Percentiles rank a stretch among this genome's conserved stretches.
phyloP scores from a whole-genome alignment of 805 yeast species.

The Kodamaea laetipori region DNA sequence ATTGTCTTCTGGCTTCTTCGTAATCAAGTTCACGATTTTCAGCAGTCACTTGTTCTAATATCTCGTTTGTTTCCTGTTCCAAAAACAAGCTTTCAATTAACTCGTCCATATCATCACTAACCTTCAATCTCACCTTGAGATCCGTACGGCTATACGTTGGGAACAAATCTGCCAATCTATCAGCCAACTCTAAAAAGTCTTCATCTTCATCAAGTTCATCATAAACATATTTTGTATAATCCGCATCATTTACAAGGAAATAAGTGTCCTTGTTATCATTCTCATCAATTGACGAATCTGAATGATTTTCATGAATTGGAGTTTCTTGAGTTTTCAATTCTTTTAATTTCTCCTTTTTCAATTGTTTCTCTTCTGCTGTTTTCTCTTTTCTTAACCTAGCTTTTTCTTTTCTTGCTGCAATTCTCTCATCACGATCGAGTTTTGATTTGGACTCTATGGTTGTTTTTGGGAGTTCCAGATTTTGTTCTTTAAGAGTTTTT shows the following conservation, averaged over 20 bases:
- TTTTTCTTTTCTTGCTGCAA: conserved; percentile 1
- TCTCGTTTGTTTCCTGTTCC: conserved; percentile 17
- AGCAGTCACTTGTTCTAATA: conserved; percentile 11
- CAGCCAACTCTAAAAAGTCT: conserved; percentile 19
- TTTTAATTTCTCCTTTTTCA: neutral
- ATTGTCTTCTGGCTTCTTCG: conserved; percentile 8
- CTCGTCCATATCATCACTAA: conserved; percentile 23
- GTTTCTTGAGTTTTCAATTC: too few species aligned
- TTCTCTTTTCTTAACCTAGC: neutral
- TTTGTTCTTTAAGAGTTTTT: too few species aligned
- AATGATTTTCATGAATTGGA: neutral
- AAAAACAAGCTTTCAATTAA: conserved; percentile 29
- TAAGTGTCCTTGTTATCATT: conserved; percentile 10
- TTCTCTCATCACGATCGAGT: neutral
- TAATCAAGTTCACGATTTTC: conserved; percentile 8
- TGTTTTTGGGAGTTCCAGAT: too few species aligned
- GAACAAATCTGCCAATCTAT: conserved; percentile 29
- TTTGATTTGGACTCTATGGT: too few species aligned
- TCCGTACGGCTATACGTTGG: conserved; percentile 29
- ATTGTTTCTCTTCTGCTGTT: neutral
- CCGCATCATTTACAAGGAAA: conserved; percentile 12
- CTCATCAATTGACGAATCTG: conserved; percentile 1
- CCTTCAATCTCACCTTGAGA: conserved; percentile 27
- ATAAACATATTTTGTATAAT: conserved; percentile 16
- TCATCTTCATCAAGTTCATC: conserved; percentile 20